phyloP scores from a whole-genome alignment of 2,329 filamentous ascomycete species.

The Beauveria pseudobassiana region DNA sequence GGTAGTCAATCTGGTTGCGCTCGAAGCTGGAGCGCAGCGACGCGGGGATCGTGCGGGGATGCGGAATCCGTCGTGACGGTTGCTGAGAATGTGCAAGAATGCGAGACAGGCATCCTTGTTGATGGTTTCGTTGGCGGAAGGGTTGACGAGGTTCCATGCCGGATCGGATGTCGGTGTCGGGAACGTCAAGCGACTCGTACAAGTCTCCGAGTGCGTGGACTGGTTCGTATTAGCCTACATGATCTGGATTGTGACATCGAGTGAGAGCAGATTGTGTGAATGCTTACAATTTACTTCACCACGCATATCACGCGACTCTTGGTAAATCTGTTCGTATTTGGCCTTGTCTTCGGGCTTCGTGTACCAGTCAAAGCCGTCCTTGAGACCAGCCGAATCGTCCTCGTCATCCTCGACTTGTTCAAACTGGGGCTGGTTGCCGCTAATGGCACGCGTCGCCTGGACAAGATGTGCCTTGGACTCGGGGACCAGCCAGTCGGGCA shows the following conservation, averaged over 20 bases:
- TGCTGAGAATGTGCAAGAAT: slow-evolving; percentile 94
- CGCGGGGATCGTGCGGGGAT: slow-evolving; percentile 84
- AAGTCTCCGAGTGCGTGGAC: slow-evolving; percentile 75
- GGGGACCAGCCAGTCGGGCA: slow-evolving; percentile 95
- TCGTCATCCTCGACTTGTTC: slow-evolving; percentile 73
- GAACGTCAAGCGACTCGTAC: slow-evolving; percentile 72
- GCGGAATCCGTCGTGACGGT: slow-evolving; percentile 88
- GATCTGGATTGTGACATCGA: not conserved
- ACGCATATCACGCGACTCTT: slow-evolving; percentile 78
- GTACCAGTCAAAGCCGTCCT: slow-evolving; percentile 99
- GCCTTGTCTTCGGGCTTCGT: slow-evolving; percentile 86
- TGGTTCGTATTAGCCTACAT: slow-evolving; percentile 20
- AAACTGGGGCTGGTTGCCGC: slow-evolving; percentile 72
- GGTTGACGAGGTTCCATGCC: slow-evolving; percentile 98
- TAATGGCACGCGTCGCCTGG: slow-evolving; percentile 72
- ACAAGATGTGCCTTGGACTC: slow-evolving; percentile 91
- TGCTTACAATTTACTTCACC: slow-evolving; percentile 72
- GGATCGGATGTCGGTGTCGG: slow-evolving; percentile 73
- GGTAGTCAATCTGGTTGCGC: slow-evolving; percentile 93
- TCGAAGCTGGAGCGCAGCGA: slow-evolving; percentile 90
- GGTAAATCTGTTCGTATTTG: slow-evolving; percentile 97
- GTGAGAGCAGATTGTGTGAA: not conserved
- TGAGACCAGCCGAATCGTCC: slow-evolving; percentile 73
- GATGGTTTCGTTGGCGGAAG: slow-evolving; percentile 71
- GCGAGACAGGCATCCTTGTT: slow-evolving; percentile 92